Evolutionary conservation across 257 asterid genomes (phyloP).

Genomic region (Nicotiana knightiana): DNA sequence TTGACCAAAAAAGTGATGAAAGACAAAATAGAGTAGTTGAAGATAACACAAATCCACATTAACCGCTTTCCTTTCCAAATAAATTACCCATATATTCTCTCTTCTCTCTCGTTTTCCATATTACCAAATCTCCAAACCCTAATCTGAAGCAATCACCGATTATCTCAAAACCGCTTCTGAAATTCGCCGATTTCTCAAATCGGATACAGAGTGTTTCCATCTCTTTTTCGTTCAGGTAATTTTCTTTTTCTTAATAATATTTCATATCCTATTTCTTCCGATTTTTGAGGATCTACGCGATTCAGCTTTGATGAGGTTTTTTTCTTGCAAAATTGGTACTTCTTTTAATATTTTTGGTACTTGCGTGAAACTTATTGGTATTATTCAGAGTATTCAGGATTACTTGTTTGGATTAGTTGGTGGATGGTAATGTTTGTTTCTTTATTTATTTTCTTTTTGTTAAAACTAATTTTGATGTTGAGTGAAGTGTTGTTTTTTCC

Average conservation of each 20-base stretch:
- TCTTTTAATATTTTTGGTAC: neutral
- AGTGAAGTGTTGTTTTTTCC: neutral
- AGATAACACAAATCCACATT: neutral
- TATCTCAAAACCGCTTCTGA: neutral
- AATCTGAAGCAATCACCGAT: neutral
- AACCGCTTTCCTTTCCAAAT: slow-evolving; percentile 4
- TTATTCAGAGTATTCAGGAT: neutral
- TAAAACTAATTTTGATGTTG: neutral
- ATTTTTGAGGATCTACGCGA: neutral
- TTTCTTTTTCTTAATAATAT: neutral
- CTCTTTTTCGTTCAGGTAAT: neutral
- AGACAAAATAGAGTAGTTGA: neutral
- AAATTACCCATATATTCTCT: neutral
- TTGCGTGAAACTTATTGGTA: neutral
- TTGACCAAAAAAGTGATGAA: neutral
- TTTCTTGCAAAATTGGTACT: neutral
- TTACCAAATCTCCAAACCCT: slow-evolving; percentile 10
- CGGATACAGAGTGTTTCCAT: neutral
- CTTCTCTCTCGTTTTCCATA: neutral
- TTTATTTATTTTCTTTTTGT: neutral
- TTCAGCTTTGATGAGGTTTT: neutral
- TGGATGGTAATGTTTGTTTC: neutral
- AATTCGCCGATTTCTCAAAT: neutral
- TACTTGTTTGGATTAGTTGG: neutral
- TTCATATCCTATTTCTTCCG: too few species aligned